These are phyloP conservation scores for Russula sp. DNA, from an alignment of 768 basidiomycete genomes.

Conservation along the genomic window DNA sequence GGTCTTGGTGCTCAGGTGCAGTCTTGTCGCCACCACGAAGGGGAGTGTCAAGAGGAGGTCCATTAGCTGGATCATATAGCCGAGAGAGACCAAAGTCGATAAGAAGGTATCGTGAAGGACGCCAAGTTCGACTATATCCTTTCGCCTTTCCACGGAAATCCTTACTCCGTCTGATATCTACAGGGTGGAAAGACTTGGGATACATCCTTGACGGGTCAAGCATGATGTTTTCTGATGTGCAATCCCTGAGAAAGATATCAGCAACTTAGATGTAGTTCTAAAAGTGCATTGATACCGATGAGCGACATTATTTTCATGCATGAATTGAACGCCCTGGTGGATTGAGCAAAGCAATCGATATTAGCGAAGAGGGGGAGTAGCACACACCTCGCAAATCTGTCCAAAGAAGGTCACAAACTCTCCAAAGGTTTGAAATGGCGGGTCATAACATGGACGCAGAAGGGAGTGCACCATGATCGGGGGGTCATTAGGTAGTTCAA, in stretches of 20 bases:
- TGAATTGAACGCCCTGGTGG: slow-evolving; percentile 3
- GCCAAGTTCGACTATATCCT: not conserved
- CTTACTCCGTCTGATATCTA: not conserved
- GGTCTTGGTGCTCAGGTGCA: slow-evolving; percentile 14
- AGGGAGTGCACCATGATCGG: slow-evolving; percentile 27
- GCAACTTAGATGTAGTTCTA: not conserved
- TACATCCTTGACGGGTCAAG: slow-evolving; percentile 18
- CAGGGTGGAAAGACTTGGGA: slow-evolving; percentile 13
- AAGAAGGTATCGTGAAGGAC: not conserved
- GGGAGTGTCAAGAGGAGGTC: slow-evolving; percentile 5
- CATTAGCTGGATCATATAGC: slow-evolving; percentile 4
- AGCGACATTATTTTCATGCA: slow-evolving; percentile 9
- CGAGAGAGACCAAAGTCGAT: slow-evolving; percentile 19
- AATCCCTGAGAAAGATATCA: slow-evolving; percentile 1
- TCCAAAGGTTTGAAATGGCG: slow-evolving; percentile 24
- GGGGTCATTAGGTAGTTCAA: not conserved
- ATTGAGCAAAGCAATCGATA: not conserved
- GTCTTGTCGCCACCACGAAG: not conserved
- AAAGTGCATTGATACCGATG: slow-evolving; percentile 4
- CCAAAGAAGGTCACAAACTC: slow-evolving; percentile 26
- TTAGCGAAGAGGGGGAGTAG: not conserved
- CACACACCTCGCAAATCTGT: slow-evolving; percentile 26
- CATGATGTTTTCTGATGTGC: slow-evolving; percentile 13
- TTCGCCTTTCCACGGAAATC: slow-evolving; percentile 11
- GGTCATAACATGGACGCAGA: slow-evolving; percentile 28